These are phyloP conservation scores for Pelargonium citronellum DNA, from an alignment of 441 rosid genomes.

Conservation along the genomic window DNA sequence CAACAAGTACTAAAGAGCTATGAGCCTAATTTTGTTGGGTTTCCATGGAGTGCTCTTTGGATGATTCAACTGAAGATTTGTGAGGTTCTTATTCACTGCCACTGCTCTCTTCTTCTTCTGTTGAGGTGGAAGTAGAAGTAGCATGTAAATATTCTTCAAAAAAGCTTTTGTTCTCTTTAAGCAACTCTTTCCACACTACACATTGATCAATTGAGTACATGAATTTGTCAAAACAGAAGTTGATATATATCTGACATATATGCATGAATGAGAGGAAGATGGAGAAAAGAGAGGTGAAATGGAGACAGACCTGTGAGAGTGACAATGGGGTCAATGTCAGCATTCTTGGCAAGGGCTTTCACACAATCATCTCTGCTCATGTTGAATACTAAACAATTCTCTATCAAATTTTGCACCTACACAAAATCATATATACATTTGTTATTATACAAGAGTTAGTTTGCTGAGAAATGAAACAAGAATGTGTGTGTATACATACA, in stretches of 20 bases:
- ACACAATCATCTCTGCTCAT: conserved; percentile 46
- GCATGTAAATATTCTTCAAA: conserved; percentile 35
- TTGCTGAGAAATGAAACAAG: not conserved
- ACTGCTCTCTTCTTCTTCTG: not conserved
- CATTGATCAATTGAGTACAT: not conserved
- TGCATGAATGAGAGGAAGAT: too few relatives aligned
- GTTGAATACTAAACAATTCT: conserved; percentile 44
- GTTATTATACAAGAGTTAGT: too few relatives aligned
- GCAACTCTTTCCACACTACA: conserved; percentile 48
- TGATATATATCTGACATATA: too few relatives aligned
- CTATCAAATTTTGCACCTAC: conserved; percentile 52
- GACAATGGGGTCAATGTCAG: conserved; percentile 34
- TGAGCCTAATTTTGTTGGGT: too few relatives aligned
- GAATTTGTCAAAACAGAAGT: not conserved
- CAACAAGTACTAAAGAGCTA: too few relatives aligned
- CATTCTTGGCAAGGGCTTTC: conserved; percentile 36
- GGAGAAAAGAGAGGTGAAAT: not conserved
- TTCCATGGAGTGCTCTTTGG: not conserved
- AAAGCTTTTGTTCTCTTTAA: conserved; percentile 42
- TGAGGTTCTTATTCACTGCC: not conserved
- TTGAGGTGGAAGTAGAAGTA: conserved; percentile 16
- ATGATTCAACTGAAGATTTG: not conserved
- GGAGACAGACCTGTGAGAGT: conserved; percentile 32
- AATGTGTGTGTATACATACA: too few relatives aligned
- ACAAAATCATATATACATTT: not conserved